Evolutionary conservation across 73 alveolate species (phyloP).

Genomic region (Paramecium bursaria): DNA sequence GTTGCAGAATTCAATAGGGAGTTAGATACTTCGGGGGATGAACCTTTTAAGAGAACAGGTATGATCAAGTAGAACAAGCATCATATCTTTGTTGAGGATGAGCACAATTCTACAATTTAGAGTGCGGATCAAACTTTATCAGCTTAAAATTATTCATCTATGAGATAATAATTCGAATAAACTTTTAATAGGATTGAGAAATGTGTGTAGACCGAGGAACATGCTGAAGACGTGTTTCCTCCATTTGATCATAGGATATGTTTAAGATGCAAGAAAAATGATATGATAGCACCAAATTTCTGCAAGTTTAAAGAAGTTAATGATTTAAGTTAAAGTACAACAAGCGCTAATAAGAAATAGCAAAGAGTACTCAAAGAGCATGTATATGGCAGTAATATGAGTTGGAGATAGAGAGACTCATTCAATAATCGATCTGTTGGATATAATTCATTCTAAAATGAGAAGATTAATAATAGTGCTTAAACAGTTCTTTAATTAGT

Average conservation of each 20-base stretch:
- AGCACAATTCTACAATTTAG: not conserved
- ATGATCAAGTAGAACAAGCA: constrained; percentile 23
- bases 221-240: constrained; percentile 43
- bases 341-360: constrained; percentile 1
- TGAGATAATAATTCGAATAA: not conserved
- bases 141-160: constrained; percentile 16
- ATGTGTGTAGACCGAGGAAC: constrained; percentile 17
- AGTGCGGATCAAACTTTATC: constrained; percentile 8
- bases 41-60: constrained; percentile 11
- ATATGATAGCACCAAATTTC: constrained; percentile 59
- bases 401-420: constrained; percentile 60
- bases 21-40: constrained; percentile 22
- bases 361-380: constrained; percentile 52
- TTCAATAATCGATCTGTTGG: too few species aligned
- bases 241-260: constrained; percentile 61
- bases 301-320: constrained; percentile 58
- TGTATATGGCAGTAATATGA: constrained; percentile 55
- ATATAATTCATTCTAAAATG: constrained; percentile 23
- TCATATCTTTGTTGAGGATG: constrained; percentile 49
- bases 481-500: constrained; percentile 13
- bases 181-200: not conserved
- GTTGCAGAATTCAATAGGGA: constrained; percentile 45
- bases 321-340: constrained; percentile 35
- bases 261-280: constrained; percentile 59
- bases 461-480: constrained; percentile 3